These are phyloP conservation scores for Geotrichum phurueaensis DNA, from an alignment of 1,139 yeast genomes.

Conservation along the genomic window DNA sequence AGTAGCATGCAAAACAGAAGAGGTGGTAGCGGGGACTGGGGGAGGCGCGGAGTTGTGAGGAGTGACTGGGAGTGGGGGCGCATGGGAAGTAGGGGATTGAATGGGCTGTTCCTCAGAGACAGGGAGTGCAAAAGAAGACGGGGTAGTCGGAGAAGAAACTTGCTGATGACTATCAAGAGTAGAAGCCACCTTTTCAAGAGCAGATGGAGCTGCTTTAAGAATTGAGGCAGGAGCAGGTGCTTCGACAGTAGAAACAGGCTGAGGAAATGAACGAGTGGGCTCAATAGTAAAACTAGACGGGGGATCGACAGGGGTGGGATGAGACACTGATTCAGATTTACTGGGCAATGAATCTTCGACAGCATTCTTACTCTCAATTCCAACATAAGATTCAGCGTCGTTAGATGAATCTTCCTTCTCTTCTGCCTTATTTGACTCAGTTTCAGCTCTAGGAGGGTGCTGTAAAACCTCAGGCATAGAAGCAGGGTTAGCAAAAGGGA, in stretches of 20 bases:
- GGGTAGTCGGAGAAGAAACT: not conserved
- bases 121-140: not conserved
- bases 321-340: not conserved
- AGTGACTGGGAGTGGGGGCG: not conserved
- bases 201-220: not conserved
- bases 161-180: not conserved
- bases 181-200: conserved; percentile 1
- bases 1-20: not conserved
- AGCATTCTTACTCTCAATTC: not conserved
- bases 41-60: not conserved
- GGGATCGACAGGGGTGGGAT: not conserved
- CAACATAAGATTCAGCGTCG: not conserved
- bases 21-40: not conserved
- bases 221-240: not conserved
- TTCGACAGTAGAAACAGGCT: not conserved
- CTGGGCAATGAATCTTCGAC: not conserved
- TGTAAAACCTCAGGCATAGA: conserved; percentile 11
- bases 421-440: not conserved
- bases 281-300: not conserved
- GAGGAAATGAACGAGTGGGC: not conserved
- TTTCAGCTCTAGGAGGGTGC: conserved; percentile 6
- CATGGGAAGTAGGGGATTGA: not conserved
- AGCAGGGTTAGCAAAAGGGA: conserved; percentile 45
- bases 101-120: not conserved
- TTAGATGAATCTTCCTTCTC: not conserved